Percentiles rank a stretch among this genome's conserved stretches.
These are phyloP conservation scores for Paecilomyces fulvus DNA, from an alignment of 2,329 filamentous ascomycete genomes.

Conservation along the genomic window DNA sequence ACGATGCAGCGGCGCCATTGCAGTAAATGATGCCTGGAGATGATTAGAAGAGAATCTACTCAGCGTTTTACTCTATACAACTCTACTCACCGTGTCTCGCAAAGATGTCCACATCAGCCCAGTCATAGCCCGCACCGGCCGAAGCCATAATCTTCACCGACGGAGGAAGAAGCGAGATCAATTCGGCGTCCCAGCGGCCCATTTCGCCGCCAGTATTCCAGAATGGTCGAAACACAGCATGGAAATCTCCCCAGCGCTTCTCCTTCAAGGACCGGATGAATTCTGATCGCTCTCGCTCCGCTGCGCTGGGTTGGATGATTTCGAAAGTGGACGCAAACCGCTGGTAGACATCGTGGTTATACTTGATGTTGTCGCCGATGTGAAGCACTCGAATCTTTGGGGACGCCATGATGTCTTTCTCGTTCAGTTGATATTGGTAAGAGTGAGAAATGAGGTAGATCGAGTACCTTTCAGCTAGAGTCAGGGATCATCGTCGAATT, in stretches of 20 bases:
- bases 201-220: constrained; percentile 59
- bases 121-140: constrained; percentile 59
- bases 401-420: not conserved
- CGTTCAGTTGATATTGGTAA: not conserved
- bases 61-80: not conserved
- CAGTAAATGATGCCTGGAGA: constrained; percentile 34
- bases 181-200: constrained; percentile 54
- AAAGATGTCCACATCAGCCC: constrained; percentile 51
- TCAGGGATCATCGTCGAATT: not conserved
- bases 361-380: constrained; percentile 38
- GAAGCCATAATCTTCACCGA: constrained; percentile 55
- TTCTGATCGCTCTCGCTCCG: constrained; percentile 19
- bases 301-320: constrained; percentile 27
- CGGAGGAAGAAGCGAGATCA: constrained; percentile 48
- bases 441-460: not conserved
- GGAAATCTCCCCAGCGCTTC: constrained; percentile 27
- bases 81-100: constrained; percentile 12
- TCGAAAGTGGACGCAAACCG: constrained; percentile 26
- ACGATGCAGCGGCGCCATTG: constrained; percentile 36
- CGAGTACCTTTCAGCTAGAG: not conserved
- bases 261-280: constrained; percentile 34
- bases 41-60: not conserved
- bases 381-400: constrained; percentile 30
- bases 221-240: constrained; percentile 48
- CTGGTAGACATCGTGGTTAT: constrained; percentile 34